Base-by-base conservation (phyloP, 2,329 filamentous ascomycete genomes). In the Aspergillus alliaceus region DNA sequence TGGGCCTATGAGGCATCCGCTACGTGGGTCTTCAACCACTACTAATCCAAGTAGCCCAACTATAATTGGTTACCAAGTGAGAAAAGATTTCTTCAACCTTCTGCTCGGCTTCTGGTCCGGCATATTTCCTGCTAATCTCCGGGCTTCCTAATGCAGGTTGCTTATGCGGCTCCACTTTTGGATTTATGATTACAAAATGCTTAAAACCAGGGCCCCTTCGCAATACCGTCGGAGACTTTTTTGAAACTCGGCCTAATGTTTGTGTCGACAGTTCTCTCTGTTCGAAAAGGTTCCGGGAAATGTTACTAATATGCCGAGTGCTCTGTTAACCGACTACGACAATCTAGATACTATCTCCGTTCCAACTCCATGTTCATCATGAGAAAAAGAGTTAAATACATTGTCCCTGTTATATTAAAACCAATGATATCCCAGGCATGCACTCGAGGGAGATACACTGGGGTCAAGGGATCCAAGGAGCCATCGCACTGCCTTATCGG, bases 21-120 rank as follows among this genome's bases (percentile, higher is more conserved):
- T 18, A 3, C 3, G 40, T 29, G 40, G 40, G 27, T 7, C 14
- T 2, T 44, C 7, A 18, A 27, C 40, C 40, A 44, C 15, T 6
- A n/a, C n/a, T n/a, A n/a, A n/a, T n/a, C n/a, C n/a, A n/a, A 27
- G 2, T 11, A 2, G 8, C 15, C 2, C 2, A 4, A 5, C 11
- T 27, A 3, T 27, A 8, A 44, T 44, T 44, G 40, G 40, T 1
- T 27, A 44, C 40, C 40, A 3, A 11, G 7, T n/a, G n/a, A n/a
- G n/a, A n/a, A n/a, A n/a, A n/a, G n/a, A n/a, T n/a, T n/a, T 6
- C 0, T 9, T 2, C 24, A 29, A 44, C 14, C 15, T n/a, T 44
- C 24, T 11, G 14, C 22, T n/a, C 40, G 40, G 40, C 24, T 44
- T 18, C 22, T 29, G 6, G 15, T 2, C 12, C 40, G 40, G 40